Base-by-base conservation (phyloP, 2,329 filamentous ascomycete genomes). In the Cyphellophora europaea region DNA sequence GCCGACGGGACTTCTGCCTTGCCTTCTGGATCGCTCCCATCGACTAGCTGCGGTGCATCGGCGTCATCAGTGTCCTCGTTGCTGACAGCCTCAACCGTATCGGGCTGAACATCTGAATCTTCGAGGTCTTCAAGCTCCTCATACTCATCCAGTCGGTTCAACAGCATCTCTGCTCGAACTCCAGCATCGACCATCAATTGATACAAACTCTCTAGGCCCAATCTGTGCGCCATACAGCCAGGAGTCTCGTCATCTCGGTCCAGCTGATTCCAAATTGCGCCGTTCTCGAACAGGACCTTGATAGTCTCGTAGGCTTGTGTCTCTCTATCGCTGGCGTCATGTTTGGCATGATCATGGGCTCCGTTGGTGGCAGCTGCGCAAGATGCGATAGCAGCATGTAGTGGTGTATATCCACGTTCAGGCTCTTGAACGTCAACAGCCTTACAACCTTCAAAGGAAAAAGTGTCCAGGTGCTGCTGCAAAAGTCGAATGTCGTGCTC, bases 251-350 rank as follows among this genome's bases (percentile, higher is more conserved):
- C 74, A 49, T 84, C 80, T 47, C 68, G 63, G 57, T 96, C 86
- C 37, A 96, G 67, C 56, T 95, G 88, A 62, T 98, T 98, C 91
- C 91, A 98, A 49, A 96, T 95, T 8, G 86, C 91, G 19, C 91
- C 91, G 48, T 82, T 81, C 52, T 88, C 72, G 41, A 96, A 77
- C 5, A 96, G 69, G 52, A 91, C 74, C 47, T 74, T 72, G 4
- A 95, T 65, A 0, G 80, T 79, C 34, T 77, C 74, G 36, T 72
- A 70, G 3, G 78, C 82, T 1, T 48, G 42, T 5, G 37, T 42
- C 17, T 38, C 43, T 31, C 40, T 28, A 29, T 35, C 38, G 11
- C 44, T 47, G 34, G 55, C 42, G n/a, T n/a, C n/a, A n/a, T n/a
- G n/a, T n/a, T n/a, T n/a, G n/a, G n/a, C n/a, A n/a, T n/a, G n/a